Percentiles rank a stretch among this genome's conserved stretches.
Evolutionary conservation across 352 stramenopile genomes (phyloP).

Genomic region (Globisporangium polare): DNA sequence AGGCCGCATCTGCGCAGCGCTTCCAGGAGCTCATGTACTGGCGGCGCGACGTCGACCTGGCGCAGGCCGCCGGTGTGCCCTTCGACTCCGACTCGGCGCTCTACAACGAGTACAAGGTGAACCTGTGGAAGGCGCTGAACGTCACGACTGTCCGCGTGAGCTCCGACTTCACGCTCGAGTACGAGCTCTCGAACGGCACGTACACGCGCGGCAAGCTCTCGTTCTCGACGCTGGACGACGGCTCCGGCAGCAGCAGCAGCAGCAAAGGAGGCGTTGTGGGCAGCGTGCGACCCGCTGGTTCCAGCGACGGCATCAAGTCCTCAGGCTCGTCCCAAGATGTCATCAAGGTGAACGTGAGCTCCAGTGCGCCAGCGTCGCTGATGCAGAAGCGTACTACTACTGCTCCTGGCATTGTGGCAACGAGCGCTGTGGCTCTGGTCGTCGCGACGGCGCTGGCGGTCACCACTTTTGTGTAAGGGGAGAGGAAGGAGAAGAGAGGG

Average conservation of each 20-base stretch:
- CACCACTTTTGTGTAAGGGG: background rate
- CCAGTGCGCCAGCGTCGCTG: background rate
- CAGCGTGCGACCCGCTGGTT: slow-evolving; percentile 16
- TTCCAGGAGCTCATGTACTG: slow-evolving; percentile 54
- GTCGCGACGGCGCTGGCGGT: background rate
- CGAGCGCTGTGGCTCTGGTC: background rate
- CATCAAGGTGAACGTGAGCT: slow-evolving; percentile 4
- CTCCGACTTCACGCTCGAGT: slow-evolving; percentile 41
- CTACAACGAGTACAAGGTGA: slow-evolving; percentile 35
- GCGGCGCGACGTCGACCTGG: slow-evolving; percentile 48
- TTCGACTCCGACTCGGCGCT: slow-evolving; percentile 45
- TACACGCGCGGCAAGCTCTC: slow-evolving; percentile 14
- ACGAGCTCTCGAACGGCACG: slow-evolving; percentile 24
- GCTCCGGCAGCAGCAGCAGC: background rate
- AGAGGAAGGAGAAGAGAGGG: too few relatives aligned
- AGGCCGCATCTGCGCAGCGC: slow-evolving; percentile 29
- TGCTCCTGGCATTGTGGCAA: background rate
- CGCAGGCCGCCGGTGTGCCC: slow-evolving; percentile 30
- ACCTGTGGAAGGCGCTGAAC: slow-evolving; percentile 27
- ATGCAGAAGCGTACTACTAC: background rate
- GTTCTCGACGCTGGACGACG: slow-evolving; percentile 20
- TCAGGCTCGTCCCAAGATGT: background rate
- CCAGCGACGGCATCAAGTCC: slow-evolving; percentile 11
- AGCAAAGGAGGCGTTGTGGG: slow-evolving; percentile 21
- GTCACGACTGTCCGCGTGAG: slow-evolving; percentile 33